Evolutionary conservation across 305 asterid species (phyloP), one percentile per base, ranked within the genome.

Genomic region (Nicotiana rustica): DNA sequence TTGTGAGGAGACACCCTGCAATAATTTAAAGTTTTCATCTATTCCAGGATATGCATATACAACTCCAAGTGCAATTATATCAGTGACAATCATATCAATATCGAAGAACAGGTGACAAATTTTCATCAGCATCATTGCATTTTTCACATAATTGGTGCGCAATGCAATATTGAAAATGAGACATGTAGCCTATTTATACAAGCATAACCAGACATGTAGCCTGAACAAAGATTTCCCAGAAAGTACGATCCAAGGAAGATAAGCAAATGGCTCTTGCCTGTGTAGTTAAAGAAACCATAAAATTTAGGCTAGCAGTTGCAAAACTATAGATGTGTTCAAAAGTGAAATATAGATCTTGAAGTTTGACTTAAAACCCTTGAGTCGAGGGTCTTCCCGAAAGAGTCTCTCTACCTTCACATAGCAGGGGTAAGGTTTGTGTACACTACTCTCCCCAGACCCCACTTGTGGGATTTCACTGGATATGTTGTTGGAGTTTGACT

Each of bases 1-100:
- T 47, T 47, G 41, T 19, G 78, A 71, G 78, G 36, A 44, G 29
- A 47, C 33, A 44, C 78, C 78, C 78, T 71, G 78, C 61, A 18
- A 19, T 13, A 71, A 71, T n/a, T 71, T 2, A 71, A 71, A 17
- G 38, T 71, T 41, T 13, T 71, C 78, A 71, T 61, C 78, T 13
- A 44, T 19, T 19, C 61, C 61, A 47, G 38, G 7, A 71, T 47
- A 71, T 13, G 61, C 12, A 71, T 13, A 52, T 52, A 52, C n/a
- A 52, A 52, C 14, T 52, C 59, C 17, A 52, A 6, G 59, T 52
- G 59, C 78, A 71, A 44, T 12, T 29, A 67, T 49, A 70, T 70
- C 60, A 12, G 36, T 19, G 21, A 44, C 52, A 44, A 44, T 70
- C 78, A 47, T 71, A 71, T 44, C 78, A 71, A 47, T 47, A 44